phyloP scores from a whole-genome alignment of 1,284 basidiomycete species.

The Exsudoporus floridanus region DNA sequence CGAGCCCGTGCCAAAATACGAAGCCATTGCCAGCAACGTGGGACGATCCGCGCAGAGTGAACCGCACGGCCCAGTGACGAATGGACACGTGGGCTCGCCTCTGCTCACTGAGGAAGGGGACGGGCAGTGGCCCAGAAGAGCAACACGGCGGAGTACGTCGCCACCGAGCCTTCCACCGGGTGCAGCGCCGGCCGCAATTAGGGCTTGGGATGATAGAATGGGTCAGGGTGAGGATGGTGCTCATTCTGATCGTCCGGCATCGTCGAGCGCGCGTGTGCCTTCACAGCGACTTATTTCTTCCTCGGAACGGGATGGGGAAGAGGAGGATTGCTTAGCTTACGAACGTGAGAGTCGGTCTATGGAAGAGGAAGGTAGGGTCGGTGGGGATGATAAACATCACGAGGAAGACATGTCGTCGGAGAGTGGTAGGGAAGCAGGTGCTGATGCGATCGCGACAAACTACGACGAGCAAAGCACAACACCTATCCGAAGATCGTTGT shows the following conservation, averaged over 20 bases:
- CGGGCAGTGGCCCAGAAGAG: constrained; percentile 20
- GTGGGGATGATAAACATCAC: constrained; percentile 14
- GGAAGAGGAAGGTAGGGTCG: constrained; percentile 8
- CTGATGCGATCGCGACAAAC: background rate
- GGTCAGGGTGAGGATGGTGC: constrained; percentile 33
- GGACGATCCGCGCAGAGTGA: constrained; percentile 14
- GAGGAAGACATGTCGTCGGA: constrained; percentile 16
- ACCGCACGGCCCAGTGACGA: constrained; percentile 20
- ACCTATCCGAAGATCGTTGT: constrained; percentile 12
- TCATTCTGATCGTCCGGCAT: constrained; percentile 38
- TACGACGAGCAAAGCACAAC: constrained; percentile 4
- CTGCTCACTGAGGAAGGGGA: constrained; percentile 15
- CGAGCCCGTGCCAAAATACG: constrained; percentile 33
- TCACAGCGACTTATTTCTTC: constrained; percentile 38
- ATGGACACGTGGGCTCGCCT: constrained; percentile 15
- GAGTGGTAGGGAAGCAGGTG: constrained; percentile 6
- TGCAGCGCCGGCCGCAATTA: constrained; percentile 36
- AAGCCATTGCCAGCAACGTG: constrained; percentile 9
- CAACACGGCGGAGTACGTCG: constrained; percentile 30
- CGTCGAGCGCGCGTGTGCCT: constrained; percentile 33
- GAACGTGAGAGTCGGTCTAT: constrained; percentile 19
- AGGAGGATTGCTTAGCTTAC: constrained; percentile 27
- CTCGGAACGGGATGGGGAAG: constrained; percentile 36
- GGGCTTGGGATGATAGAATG: constrained; percentile 34
- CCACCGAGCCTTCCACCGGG: constrained; percentile 36